Base-by-base conservation (phyloP, 345 rosid species). In the Eucalyptus regnans region DNA sequence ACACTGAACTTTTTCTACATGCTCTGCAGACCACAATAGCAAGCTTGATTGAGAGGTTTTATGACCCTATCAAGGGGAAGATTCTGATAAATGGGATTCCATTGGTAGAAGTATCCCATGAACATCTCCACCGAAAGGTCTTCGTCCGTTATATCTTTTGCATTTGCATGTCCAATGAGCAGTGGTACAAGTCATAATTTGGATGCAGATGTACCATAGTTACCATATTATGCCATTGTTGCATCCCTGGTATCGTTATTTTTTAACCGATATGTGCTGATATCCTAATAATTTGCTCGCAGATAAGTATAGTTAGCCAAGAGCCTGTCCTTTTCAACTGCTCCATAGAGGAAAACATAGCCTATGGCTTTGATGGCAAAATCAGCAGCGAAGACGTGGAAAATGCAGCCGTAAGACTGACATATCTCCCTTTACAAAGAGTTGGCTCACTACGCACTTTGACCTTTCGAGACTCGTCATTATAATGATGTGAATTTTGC, bases 271-370 rank as follows among this genome's bases (percentile, higher is more conserved):
- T 71, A 9, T 37, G 27, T 76, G 83, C 48, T 76, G 83, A 37
- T 10, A 18, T 37, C 8, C 15, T 76, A 25, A 76, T 76, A 37
- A 68, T 56, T 86, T 22, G 14, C 25, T 25, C 90, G 86, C 93
- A 97, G 99, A 92, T 96, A 51, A 96, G 99, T 90, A 96, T 97
- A 93, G 99, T 97, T 86, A 97, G 99, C 93, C 99, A 97, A 89
- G 99, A 97, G 92, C 99, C 99, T 4, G 94, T 95, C 90, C 98
- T 96, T 86, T 94, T 94, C 90, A 93, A 94, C 88, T 94, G 96
- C 51, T 90, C 95, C n/a, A 71, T 94, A 18, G 95, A 93, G 88
- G 93, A 94, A 89, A 94, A 94, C 90, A 94, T 94, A 56, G 96
- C 98, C 2, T 95, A 95, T 90, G 99, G 99, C 31, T 93, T 89